Conservation (phyloP, 768 basidiomycete genomes). For the Cantharellus anzutake region DNA sequence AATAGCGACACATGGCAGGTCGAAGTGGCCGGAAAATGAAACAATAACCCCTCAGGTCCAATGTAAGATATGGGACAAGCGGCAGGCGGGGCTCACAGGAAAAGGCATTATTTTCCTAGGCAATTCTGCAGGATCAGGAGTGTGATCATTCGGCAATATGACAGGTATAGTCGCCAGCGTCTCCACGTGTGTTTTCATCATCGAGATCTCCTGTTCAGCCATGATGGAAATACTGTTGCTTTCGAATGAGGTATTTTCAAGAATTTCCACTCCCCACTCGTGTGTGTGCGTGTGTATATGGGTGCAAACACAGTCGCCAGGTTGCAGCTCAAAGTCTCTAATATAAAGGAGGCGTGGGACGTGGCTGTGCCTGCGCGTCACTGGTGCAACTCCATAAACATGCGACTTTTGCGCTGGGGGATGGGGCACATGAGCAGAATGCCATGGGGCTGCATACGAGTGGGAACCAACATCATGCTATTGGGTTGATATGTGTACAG, state of each 20-base stretch:
- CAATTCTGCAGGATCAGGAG: conserved; percentile 35
- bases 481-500: no score
- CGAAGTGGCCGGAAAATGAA: no score
- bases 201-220: conserved; percentile 27
- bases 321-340: neutral
- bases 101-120: conserved; percentile 53
- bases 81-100: conserved; percentile 24
- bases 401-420: neutral
- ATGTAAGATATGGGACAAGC: no score
- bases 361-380: neutral
- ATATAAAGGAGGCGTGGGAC: neutral
- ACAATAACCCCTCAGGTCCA: no score
- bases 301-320: neutral
- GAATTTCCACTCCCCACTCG: neutral
- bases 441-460: no score
- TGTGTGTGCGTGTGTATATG: no score
- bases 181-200: conserved; percentile 45
- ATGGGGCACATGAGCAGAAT: neutral
- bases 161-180: conserved; percentile 49
- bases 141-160: conserved; percentile 53
- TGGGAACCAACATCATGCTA: no score
- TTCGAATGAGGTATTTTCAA: neutral
- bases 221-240: neutral
- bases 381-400: neutral
- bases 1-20: neutral